phyloP scores from a whole-genome alignment of 805 yeast species.

The Kurtzmaniella cleridarum region DNA sequence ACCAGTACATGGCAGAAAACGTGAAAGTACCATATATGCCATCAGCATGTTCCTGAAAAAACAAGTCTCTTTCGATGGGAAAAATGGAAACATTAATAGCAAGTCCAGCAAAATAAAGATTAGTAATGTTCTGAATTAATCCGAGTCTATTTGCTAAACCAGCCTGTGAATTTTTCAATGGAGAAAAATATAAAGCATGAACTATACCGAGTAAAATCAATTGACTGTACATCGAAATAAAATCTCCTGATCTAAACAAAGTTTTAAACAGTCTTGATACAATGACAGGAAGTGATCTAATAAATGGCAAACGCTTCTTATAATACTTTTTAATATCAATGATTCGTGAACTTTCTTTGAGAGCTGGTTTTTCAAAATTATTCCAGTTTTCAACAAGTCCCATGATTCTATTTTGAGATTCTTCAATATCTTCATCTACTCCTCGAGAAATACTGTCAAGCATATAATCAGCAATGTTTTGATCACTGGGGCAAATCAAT shows the following conservation, averaged over 20 bases:
- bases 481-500: constrained; percentile 41
- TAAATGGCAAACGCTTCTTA: constrained; percentile 16
- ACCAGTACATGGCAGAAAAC: constrained; percentile 54
- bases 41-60: constrained; percentile 75
- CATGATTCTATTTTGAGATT: constrained; percentile 16
- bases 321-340: constrained; percentile 42
- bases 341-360: constrained; percentile 29
- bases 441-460: constrained; percentile 61
- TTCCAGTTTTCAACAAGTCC: constrained; percentile 26
- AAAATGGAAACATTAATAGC: constrained; percentile 71
- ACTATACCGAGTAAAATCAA: constrained; percentile 59
- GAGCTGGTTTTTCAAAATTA: constrained; percentile 17
- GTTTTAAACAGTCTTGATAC: constrained; percentile 29
- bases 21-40: constrained; percentile 61
- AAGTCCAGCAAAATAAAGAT: constrained; percentile 75
- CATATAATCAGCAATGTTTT: constrained; percentile 70
- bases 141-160: constrained; percentile 71
- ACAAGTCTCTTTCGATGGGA: constrained; percentile 67
- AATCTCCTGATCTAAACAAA: constrained; percentile 41
- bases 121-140: constrained; percentile 64
- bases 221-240: constrained; percentile 60
- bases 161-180: constrained; percentile 29
- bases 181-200: constrained; percentile 58
- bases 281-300: constrained; percentile 24
- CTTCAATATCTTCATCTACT: constrained; percentile 19